Evolutionary conservation across 495 filamentous ascomycete genomes (phyloP).

Genomic region (Hyphodiscus hymeniophilus): DNA sequence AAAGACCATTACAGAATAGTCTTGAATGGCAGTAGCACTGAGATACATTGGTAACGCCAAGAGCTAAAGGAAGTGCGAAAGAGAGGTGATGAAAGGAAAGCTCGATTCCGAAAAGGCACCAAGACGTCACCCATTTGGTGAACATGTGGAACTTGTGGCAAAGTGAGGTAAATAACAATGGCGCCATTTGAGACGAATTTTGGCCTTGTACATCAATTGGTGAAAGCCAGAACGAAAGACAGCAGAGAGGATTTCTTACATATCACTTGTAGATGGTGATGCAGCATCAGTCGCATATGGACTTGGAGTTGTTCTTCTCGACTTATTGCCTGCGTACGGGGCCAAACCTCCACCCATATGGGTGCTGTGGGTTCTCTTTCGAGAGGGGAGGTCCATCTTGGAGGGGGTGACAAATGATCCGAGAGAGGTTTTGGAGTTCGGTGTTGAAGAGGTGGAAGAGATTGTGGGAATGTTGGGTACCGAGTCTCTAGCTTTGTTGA

Average conservation of each 20-base stretch:
- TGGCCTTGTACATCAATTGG: constrained; percentile 16
- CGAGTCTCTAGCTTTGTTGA: not conserved
- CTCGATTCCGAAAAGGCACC: too few relatives aligned
- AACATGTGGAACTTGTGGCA: too few relatives aligned
- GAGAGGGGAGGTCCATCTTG: constrained; percentile 12
- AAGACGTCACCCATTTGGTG: too few relatives aligned
- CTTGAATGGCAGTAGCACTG: too few relatives aligned
- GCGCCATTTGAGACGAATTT: too few relatives aligned
- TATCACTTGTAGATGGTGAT: constrained; percentile 23
- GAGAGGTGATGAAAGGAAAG: too few relatives aligned
- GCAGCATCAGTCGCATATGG: constrained; percentile 23
- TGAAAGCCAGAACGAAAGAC: constrained; percentile 14
- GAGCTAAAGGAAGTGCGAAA: too few relatives aligned
- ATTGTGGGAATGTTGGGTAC: not conserved
- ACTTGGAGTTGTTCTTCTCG: constrained; percentile 28
- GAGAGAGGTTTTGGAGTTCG: constrained; percentile 10
- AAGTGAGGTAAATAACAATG: too few relatives aligned
- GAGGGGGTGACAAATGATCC: constrained; percentile 9
- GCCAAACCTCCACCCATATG: constrained; percentile 17
- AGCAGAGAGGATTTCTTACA: constrained; percentile 13
- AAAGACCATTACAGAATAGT: too few relatives aligned
- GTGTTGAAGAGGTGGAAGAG: constrained; percentile 15
- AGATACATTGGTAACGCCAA: too few relatives aligned
- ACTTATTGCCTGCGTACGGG: constrained; percentile 22
- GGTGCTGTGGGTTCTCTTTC: constrained; percentile 31